phyloP scores from a whole-genome alignment of 2,329 filamentous ascomycete genomes.

The Aspergillus fructus region DNA sequence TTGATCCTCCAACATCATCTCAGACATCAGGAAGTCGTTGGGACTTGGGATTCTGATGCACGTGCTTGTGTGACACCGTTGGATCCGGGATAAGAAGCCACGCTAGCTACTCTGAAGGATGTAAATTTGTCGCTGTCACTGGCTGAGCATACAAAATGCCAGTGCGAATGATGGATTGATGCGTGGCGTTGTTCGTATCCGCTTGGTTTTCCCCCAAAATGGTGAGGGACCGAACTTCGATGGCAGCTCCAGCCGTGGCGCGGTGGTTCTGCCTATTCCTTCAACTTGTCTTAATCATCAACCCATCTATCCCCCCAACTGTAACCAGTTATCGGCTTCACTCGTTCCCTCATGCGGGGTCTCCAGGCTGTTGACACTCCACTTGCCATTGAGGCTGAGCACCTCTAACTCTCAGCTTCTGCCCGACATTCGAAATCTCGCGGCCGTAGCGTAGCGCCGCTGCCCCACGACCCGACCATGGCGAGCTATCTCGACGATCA shows the following conservation, averaged over 20 bases:
- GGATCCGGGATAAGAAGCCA: no score
- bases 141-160: no score
- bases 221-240: neutral
- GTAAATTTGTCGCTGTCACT: no score
- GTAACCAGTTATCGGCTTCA: neutral
- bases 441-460: neutral
- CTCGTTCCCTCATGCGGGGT: slow-evolving; percentile 3
- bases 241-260: neutral
- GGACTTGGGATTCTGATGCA: neutral
- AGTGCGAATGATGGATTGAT: neutral
- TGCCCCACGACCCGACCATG: slow-evolving; percentile 17
- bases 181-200: neutral
- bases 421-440: neutral
- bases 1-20: neutral
- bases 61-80: neutral
- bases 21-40: neutral
- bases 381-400: slow-evolving; percentile 13
- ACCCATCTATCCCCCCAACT: neutral
- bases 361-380: neutral
- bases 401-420: slow-evolving; percentile 8
- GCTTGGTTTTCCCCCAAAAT: neutral
- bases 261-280: slow-evolving; percentile 5
- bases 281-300: neutral
- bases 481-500: slow-evolving; percentile 59
- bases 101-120: no score